These are phyloP conservation scores for Metarhizium robertsii DNA, from an alignment of 2,329 filamentous ascomycete genomes.

Conservation along the genomic window DNA sequence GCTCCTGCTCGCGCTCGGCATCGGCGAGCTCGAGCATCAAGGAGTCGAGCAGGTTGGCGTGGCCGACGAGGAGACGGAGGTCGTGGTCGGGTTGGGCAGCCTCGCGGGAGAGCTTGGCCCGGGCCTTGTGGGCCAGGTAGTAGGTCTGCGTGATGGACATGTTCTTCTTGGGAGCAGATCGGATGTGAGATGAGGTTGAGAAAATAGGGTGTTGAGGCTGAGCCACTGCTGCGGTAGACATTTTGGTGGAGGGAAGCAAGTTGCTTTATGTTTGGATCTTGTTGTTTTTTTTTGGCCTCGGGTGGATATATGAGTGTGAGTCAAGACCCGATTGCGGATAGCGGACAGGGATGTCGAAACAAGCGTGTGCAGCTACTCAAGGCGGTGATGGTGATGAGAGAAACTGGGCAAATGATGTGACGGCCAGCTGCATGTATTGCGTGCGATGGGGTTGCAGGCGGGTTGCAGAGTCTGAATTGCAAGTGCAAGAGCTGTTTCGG, in stretches of 20 bases:
- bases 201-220: constrained; percentile 15
- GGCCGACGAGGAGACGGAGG: constrained; percentile 88
- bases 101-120: constrained; percentile 90
- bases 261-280: constrained; percentile 1
- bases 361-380: constrained; percentile 3
- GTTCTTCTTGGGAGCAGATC: constrained; percentile 54
- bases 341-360: constrained; percentile 15
- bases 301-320: constrained; percentile 11
- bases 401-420: constrained; percentile 19
- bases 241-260: constrained; percentile 11
- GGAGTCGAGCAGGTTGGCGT: constrained; percentile 95
- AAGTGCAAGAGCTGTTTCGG: background rate
- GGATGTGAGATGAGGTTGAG: constrained; percentile 17
- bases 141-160: constrained; percentile 99
- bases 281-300: constrained; percentile 9
- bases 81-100: constrained; percentile 88
- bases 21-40: constrained; percentile 89
- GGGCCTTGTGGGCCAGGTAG: constrained; percentile 93
- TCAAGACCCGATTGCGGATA: constrained; percentile 17
- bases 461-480: background rate
- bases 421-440: constrained; percentile 1
- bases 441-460: background rate
- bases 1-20: constrained; percentile 90
- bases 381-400: constrained; percentile 17
- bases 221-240: constrained; percentile 20